Evolutionary conservation across 2,329 filamentous ascomycete species (phyloP).

Genomic region (Ascochyta pisi): DNA sequence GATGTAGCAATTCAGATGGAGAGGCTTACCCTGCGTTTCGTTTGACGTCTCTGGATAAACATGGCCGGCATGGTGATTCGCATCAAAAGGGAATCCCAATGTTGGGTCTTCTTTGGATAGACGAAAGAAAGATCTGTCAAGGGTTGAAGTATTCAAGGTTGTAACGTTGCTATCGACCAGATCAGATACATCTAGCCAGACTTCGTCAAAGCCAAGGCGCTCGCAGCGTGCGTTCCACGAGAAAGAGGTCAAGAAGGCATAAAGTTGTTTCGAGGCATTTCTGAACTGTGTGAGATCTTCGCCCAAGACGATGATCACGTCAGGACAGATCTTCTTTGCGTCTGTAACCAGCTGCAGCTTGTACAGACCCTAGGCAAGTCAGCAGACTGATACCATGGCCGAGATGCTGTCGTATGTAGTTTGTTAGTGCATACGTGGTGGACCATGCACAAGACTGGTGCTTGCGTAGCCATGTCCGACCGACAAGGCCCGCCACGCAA

Average conservation of each 20-base stretch:
- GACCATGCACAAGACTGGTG: not conserved
- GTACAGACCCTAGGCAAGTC: constrained; percentile 59
- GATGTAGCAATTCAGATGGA: constrained; percentile 6
- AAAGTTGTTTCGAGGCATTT: constrained; percentile 82
- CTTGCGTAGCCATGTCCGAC: constrained; percentile 3
- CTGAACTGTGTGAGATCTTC: constrained; percentile 78
- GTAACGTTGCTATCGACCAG: constrained; percentile 81
- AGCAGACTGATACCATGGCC: constrained; percentile 26
- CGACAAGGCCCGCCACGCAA: not conserved
- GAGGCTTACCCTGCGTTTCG: constrained; percentile 31
- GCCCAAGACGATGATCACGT: constrained; percentile 82
- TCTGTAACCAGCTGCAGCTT: constrained; percentile 89
- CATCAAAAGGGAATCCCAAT: constrained; percentile 80
- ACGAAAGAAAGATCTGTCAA: constrained; percentile 78
- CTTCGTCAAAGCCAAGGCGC: constrained; percentile 88
- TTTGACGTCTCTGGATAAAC: constrained; percentile 56
- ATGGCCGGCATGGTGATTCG: constrained; percentile 70
- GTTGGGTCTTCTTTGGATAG: constrained; percentile 76
- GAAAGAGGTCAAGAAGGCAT: constrained; percentile 72
- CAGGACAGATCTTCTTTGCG: constrained; percentile 79
- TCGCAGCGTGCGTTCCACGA: constrained; percentile 83
- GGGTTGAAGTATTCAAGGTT: constrained; percentile 70
- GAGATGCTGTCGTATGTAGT: not conserved
- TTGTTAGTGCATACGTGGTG: not conserved
- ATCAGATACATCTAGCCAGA: constrained; percentile 84